Percentiles rank a stretch among this genome's conserved stretches.
phyloP scores from a whole-genome alignment of 129 eudicot genomes.

The Flaveria linearis region DNA sequence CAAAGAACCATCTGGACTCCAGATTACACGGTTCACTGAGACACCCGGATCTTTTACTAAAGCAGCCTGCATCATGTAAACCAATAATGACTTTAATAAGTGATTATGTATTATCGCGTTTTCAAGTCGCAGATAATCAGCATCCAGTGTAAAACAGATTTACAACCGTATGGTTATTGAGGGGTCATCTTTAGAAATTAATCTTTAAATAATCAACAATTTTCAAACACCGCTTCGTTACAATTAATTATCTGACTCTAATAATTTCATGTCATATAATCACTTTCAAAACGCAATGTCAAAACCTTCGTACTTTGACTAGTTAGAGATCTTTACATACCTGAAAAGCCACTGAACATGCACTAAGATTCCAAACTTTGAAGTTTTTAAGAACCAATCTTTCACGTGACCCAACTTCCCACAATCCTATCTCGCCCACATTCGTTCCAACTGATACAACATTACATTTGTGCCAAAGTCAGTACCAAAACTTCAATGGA shows the following conservation, averaged over 20 bases:
- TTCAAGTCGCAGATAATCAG: too few relatives aligned
- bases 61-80: constrained; percentile 38
- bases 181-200: neutral
- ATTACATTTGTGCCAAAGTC: constrained; percentile 4
- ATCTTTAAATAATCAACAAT: neutral
- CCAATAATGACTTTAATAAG: neutral
- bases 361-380: constrained; percentile 79
- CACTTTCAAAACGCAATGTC: neutral
- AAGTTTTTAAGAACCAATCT: constrained; percentile 68
- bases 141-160: too few relatives aligned
- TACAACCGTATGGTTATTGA: neutral
- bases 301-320: constrained; percentile 7
- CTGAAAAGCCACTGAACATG: constrained; percentile 72
- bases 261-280: neutral
- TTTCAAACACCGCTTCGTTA: neutral
- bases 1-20: constrained; percentile 70
- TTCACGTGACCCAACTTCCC: constrained; percentile 82
- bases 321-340: constrained; percentile 30
- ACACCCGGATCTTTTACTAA: constrained; percentile 46
- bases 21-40: constrained; percentile 54
- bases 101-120: neutral
- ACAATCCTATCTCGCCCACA: constrained; percentile 72
- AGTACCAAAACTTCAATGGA: neutral
- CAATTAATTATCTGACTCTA: neutral
- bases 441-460: constrained; percentile 67